Base-by-base conservation (phyloP, 2,329 filamentous ascomycete genomes). In the Drechslera avenae region DNA sequence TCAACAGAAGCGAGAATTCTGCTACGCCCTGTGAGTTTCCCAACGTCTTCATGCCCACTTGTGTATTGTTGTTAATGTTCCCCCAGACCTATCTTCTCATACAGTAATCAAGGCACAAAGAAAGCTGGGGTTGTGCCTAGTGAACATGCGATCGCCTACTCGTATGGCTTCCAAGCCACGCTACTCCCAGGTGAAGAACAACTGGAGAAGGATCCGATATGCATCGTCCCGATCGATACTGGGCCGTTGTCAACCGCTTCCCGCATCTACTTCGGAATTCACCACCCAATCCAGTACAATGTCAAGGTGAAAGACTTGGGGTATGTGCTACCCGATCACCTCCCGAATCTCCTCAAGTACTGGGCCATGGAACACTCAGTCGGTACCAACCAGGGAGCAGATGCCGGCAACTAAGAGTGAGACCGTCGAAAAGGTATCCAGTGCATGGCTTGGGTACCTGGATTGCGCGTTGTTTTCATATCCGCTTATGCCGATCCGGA, bases 211-310 rank as follows among this genome's bases (percentile, higher is more conserved):
- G 48, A 59, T 3, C 59, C 75, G 4, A 62, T 78, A 2, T 63
- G 62, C 14, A 65, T 78, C 12, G 40, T 61, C 2, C 49, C 48
- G 39, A 36, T 14, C 5, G 5, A 23, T 9, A 39, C 26, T 8
- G 46, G 34, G 3, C n/a, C 8, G 5, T 28, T 56, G 1, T 7
- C 3, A 12, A 10, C 1, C 1, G 68, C 71, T 40, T 77, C 56
- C 9, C 39, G 59, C 2, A 59, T 62, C 2, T 57, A 49, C 12
- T 62, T 52, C 18, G 72, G 65, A 4, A 76, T 77, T 12, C 55
- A 73, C 1, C 72, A 76, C 55, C 74, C 72, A 0, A 71, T 78
- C 10, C 72, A 79, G 46, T 71, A 76, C 46, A 77, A 78, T 44
- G 60, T 76, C 31, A 77, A 74, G 43, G 74, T 76, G 1, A 71